Conservation (phyloP, 768 basidiomycete species). For the Mycena sanguinolenta region DNA sequence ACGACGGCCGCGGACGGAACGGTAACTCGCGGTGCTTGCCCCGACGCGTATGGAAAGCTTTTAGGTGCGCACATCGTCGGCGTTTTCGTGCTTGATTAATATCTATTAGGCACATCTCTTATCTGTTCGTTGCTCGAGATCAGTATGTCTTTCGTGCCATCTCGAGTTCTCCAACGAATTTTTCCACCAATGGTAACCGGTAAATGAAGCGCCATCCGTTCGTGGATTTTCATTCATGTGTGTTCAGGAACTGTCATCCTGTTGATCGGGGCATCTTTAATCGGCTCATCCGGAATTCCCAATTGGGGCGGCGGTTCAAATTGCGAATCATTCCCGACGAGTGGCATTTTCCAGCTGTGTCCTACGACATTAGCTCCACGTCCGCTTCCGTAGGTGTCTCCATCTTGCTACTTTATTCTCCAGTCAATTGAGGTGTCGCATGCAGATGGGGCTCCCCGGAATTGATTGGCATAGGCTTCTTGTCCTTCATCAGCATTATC, state of each 20-base stretch:
- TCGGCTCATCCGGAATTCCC: conserved; percentile 79
- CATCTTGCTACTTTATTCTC: background rate
- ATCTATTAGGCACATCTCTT: conserved; percentile 71
- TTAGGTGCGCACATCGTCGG: conserved; percentile 62
- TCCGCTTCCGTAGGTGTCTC: conserved; percentile 59
- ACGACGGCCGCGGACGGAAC: conserved; percentile 70
- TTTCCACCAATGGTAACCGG: conserved; percentile 89
- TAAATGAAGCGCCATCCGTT: conserved; percentile 34
- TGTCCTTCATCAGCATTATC: conserved; percentile 83
- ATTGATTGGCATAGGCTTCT: conserved; percentile 90
- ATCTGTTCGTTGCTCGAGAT: conserved; percentile 88
- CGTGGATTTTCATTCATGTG: background rate
- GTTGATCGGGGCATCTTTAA: conserved; percentile 80
- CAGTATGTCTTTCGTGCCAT: conserved; percentile 80
- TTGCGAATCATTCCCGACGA: conserved; percentile 71
- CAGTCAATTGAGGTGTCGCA: background rate
- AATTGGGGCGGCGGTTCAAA: conserved; percentile 92
- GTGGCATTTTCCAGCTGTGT: conserved; percentile 79
- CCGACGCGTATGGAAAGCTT: conserved; percentile 85
- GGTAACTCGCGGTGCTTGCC: conserved; percentile 71
- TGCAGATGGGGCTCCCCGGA: conserved; percentile 79
- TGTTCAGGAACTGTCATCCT: conserved; percentile 78
- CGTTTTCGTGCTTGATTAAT: background rate
- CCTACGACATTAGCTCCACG: conserved; percentile 79
- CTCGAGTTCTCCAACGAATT: conserved; percentile 69